Evolutionary conservation across 768 basidiomycete species (phyloP).

Genomic region (Austroboletus festivus): DNA sequence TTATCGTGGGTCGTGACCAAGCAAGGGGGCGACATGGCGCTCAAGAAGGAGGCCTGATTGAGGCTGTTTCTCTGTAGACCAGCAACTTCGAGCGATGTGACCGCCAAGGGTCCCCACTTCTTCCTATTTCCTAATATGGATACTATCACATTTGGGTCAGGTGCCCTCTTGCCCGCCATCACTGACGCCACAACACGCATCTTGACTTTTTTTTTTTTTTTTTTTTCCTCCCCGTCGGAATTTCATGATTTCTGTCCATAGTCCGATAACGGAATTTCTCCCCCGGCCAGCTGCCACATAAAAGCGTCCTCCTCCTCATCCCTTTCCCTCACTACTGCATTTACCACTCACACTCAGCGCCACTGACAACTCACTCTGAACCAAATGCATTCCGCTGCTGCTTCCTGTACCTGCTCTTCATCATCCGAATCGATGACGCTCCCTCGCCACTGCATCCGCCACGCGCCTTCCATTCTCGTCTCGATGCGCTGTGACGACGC

Average conservation of each 20-base stretch:
- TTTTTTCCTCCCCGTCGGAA: slow-evolving; percentile 27
- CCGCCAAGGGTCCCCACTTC: slow-evolving; percentile 24
- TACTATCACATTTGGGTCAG: slow-evolving; percentile 26
- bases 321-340: slow-evolving; percentile 2
- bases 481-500: slow-evolving; percentile 25
- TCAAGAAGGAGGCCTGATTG: slow-evolving; percentile 19
- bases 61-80: slow-evolving; percentile 18
- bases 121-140: slow-evolving; percentile 17
- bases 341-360: not conserved
- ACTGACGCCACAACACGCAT: slow-evolving; percentile 39
- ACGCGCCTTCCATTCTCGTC: slow-evolving; percentile 22
- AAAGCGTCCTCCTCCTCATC: slow-evolving; percentile 16
- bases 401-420: slow-evolving; percentile 14
- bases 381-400: slow-evolving; percentile 21
- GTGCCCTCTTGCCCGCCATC: slow-evolving; percentile 34
- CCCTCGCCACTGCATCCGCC: slow-evolving; percentile 4
- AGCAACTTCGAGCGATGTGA: slow-evolving; percentile 33
- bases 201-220: slow-evolving; percentile 13
- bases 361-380: not conserved
- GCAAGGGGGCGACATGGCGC: slow-evolving; percentile 23
- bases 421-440: slow-evolving; percentile 6
- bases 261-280: slow-evolving; percentile 37
- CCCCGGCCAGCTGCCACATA: slow-evolving; percentile 28
- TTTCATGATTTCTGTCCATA: slow-evolving; percentile 32
- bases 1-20: slow-evolving; percentile 27